phyloP scores from a whole-genome alignment of 1,139 yeast genomes.

The Yamadazyma conglobata region DNA sequence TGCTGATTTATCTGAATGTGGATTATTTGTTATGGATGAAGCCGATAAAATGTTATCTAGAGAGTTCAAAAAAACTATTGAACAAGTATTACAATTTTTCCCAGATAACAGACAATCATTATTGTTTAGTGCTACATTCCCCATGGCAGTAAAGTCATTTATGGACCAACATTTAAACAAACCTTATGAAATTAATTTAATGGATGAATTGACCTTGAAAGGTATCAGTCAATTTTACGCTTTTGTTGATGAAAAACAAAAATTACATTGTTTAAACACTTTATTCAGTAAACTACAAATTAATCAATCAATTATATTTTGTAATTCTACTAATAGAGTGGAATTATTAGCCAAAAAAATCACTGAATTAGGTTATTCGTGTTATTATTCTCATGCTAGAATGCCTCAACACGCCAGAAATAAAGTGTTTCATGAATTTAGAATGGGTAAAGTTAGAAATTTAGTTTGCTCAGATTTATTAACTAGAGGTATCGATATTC shows the following conservation, averaged over 20 bases:
- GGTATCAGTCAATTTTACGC: slow-evolving; percentile 98
- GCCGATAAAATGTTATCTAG: slow-evolving; percentile 95
- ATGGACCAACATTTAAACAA: slow-evolving; percentile 88
- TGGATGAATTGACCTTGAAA: slow-evolving; percentile 94
- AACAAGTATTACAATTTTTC: slow-evolving; percentile 80
- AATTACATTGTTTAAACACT: slow-evolving; percentile 92
- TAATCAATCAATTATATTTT: slow-evolving; percentile 93
- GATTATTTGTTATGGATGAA: slow-evolving; percentile 95
- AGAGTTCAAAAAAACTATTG: slow-evolving; percentile 85
- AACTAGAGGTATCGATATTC: slow-evolving; percentile 98
- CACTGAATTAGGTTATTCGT: slow-evolving; percentile 93
- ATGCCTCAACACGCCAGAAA: slow-evolving; percentile 98
- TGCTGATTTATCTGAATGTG: slow-evolving; percentile 85
- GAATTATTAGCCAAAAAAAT: slow-evolving; percentile 93
- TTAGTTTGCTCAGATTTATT: slow-evolving; percentile 94
- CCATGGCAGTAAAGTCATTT: slow-evolving; percentile 85
- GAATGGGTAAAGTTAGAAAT: slow-evolving; percentile 97
- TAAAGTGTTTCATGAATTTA: slow-evolving; percentile 96
- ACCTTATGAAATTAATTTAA: slow-evolving; percentile 92
- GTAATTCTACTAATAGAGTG: slow-evolving; percentile 95
- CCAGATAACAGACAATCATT: slow-evolving; percentile 81
- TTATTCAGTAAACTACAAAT: slow-evolving; percentile 90
- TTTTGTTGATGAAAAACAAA: slow-evolving; percentile 94
- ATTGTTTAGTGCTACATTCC: slow-evolving; percentile 94
- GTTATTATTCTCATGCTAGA: slow-evolving; percentile 95